Base-by-base conservation (phyloP, 164 flowering plant species). In the Umbilicus rupestris region DNA sequence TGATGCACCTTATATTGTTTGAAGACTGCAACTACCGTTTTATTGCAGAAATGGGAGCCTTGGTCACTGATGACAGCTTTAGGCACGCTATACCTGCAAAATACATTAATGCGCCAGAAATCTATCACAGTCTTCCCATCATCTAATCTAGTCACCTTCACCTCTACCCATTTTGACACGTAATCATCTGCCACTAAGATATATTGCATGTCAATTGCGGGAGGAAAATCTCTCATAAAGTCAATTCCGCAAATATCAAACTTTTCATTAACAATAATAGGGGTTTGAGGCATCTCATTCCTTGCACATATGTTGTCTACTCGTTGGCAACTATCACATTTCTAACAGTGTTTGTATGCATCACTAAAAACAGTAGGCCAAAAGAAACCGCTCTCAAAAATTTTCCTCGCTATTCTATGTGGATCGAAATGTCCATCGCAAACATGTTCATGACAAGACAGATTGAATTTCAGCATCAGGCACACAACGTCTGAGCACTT, bases 81-180 rank as follows among this genome's bases (percentile, higher is more conserved):
- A 9, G 62, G 62, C 10, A 57, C 28, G 1, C 28, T 26, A 30
- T 24, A 57, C 15, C 62, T 57, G 31, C 30, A 57, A 24, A 57
- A 11, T 6, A 57, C 20, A 30, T 57, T 57, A 57, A 26, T 30
- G 3, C 31, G 15, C 16, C 17, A 26, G 20, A 57, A 57, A 52
- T 52, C 29, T 20, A 57, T 12, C 3, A 57, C 31, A 57, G 15
- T 30, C 20, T 20, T 57, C 5, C 30, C 28, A 57, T 57, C 62
- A 30, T 57, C 31, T 17, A 0, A 17, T 30, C 62, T 10, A 11
- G 22, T 22, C 2, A 26, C 28, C 22, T 57, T 57, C 3, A 0
- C 62, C 7, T 57, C 62, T 2, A 57, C 62, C 62, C 62, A 57
- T 30, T 57, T 57, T 8, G 62, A 57, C 28, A 57, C 62, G 20